These are phyloP conservation scores for Komagataella pseudopastoris DNA, from an alignment of 805 yeast species.

Conservation along the genomic window DNA sequence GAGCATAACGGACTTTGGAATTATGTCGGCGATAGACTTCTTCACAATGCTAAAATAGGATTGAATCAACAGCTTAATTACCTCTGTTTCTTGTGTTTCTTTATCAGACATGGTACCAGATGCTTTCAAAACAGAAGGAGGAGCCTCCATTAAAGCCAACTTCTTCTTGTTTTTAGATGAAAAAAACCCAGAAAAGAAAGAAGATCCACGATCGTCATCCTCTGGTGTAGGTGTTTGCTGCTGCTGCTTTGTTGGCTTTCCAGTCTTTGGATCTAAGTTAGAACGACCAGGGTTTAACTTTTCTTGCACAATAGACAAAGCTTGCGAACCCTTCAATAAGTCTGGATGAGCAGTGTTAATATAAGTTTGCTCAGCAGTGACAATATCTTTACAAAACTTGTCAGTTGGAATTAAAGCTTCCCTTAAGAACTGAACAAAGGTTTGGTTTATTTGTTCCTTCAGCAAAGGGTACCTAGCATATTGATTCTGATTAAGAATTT, in stretches of 20 bases:
- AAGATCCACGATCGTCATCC: constrained; percentile 42
- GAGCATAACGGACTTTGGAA: constrained; percentile 93
- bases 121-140: constrained; percentile 90
- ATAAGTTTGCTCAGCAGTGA: constrained; percentile 80
- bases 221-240: constrained; percentile 17
- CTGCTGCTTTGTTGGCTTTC: constrained; percentile 53
- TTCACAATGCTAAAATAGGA: constrained; percentile 89
- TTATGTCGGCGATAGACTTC: constrained; percentile 83
- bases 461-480: constrained; percentile 84
- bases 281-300: constrained; percentile 67
- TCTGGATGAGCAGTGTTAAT: constrained; percentile 98
- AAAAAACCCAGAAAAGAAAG: constrained; percentile 94
- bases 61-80: constrained; percentile 79
- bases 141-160: constrained; percentile 92
- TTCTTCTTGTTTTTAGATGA: constrained; percentile 86
- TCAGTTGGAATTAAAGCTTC: constrained; percentile 76
- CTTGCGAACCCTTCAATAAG: constrained; percentile 85
- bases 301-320: constrained; percentile 87
- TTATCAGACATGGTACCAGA: constrained; percentile 88
- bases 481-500: constrained; percentile 68
- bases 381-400: constrained; percentile 71
- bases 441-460: constrained; percentile 74
- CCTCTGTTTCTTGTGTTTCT: constrained; percentile 94
- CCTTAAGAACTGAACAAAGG: constrained; percentile 69
- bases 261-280: constrained; percentile 80